Evolutionary conservation across 1,139 yeast species (phyloP).

Genomic region (Sugiyamaella novakii): DNA sequence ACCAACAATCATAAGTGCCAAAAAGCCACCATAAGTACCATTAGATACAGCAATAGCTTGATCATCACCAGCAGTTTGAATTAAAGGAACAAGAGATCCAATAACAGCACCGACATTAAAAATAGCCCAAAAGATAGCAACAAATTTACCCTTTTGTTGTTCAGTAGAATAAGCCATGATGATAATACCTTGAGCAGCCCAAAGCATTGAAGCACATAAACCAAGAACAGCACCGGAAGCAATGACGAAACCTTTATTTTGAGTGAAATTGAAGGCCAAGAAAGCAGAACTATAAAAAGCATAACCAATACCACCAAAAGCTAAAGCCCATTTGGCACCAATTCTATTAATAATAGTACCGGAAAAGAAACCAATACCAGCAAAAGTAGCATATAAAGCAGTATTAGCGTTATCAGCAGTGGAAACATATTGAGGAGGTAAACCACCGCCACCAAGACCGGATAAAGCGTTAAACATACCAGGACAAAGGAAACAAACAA

Average conservation of each 20-base stretch:
- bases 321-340: constrained; percentile 53
- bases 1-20: constrained; percentile 57
- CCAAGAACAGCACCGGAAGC: constrained; percentile 65
- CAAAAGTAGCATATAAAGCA: constrained; percentile 58
- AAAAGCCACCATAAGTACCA: constrained; percentile 60
- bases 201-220: constrained; percentile 56
- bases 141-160: constrained; percentile 54
- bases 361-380: constrained; percentile 59
- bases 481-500: constrained; percentile 41
- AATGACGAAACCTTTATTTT: constrained; percentile 56
- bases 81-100: constrained; percentile 33
- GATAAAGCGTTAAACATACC: constrained; percentile 60
- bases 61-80: constrained; percentile 27
- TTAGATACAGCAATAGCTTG: constrained; percentile 48
- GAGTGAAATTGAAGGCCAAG: constrained; percentile 51
- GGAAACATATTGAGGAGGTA: constrained; percentile 42
- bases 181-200: constrained; percentile 65
- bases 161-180: constrained; percentile 62
- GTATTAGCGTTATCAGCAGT: constrained; percentile 57
- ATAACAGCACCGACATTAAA: constrained; percentile 66
- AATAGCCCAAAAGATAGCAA: constrained; percentile 58
- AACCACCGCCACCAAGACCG: constrained; percentile 57
- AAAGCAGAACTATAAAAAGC: constrained; percentile 57
- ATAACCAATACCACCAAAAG: constrained; percentile 60
- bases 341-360: constrained; percentile 60